Conservation (phyloP, 805 yeast genomes). For the Candida piceae region DNA sequence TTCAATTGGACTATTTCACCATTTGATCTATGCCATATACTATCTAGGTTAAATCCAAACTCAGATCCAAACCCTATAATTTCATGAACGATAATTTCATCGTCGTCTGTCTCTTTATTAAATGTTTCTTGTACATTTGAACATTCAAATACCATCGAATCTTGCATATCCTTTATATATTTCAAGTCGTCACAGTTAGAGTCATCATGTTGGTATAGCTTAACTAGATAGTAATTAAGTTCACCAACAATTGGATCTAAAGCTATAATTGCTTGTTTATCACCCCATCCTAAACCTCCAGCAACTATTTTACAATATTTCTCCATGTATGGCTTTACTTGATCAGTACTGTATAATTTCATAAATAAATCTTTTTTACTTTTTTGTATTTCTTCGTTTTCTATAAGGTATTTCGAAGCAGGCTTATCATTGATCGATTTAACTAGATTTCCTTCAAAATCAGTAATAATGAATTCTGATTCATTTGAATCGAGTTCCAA, state of each 20-base stretch:
- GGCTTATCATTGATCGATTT: conserved; percentile 49
- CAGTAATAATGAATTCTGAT: conserved; percentile 38
- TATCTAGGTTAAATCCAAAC: conserved; percentile 26
- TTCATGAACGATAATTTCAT: conserved; percentile 7
- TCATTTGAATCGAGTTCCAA: conserved; percentile 8
- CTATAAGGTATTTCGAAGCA: conserved; percentile 54
- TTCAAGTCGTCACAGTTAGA: not conserved
- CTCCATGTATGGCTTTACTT: conserved; percentile 10
- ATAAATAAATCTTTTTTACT: conserved; percentile 21
- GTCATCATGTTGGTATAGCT: conserved; percentile 17
- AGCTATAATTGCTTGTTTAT: conserved; percentile 60
- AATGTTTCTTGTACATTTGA: conserved; percentile 12
- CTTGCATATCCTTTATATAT: not conserved
- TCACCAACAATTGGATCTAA: conserved; percentile 51
- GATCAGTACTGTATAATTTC: conserved; percentile 13
- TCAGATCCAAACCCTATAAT: conserved; percentile 33
- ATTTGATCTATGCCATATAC: conserved; percentile 27
- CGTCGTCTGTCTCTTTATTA: conserved; percentile 3
- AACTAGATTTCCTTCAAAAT: conserved; percentile 52
- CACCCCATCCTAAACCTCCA: conserved; percentile 78
- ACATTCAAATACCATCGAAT: conserved; percentile 20
- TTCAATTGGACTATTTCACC: conserved; percentile 24
- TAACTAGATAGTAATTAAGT: conserved; percentile 16
- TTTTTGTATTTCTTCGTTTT: conserved; percentile 32
- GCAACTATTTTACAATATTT: conserved; percentile 52